phyloP scores from a whole-genome alignment of 176 grass and related monocot species.

The Ensete ventricosum region DNA sequence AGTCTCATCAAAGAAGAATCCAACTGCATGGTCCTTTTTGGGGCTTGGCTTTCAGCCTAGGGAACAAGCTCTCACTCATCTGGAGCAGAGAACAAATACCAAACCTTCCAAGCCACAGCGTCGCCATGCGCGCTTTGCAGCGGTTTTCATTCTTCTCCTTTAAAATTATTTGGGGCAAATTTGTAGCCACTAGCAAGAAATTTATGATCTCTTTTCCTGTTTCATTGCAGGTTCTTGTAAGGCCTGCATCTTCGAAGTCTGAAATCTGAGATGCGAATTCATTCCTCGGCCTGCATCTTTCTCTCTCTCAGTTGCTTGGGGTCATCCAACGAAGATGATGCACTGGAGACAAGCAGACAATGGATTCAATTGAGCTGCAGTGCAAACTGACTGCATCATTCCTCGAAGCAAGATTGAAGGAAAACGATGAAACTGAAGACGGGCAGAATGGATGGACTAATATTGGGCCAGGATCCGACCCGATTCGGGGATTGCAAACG shows the following conservation, averaged over 20 bases:
- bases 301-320: too few species aligned
- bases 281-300: neutral
- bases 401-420: too few species aligned
- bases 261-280: conserved; percentile 37
- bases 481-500: too few species aligned
- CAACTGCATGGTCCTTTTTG: conserved; percentile 53
- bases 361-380: too few species aligned
- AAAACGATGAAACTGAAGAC: too few species aligned
- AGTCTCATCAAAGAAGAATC: conserved; percentile 41
- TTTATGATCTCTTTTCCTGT: neutral
- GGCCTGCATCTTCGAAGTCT: conserved; percentile 24
- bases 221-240: conserved; percentile 38
- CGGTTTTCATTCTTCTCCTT: conserved; percentile 35
- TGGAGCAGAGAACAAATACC: conserved; percentile 28
- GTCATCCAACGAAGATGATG: too few species aligned
- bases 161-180: neutral
- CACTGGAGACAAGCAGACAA: too few species aligned
- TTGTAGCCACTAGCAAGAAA: neutral
- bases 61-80: conserved; percentile 42
- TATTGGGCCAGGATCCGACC: too few species aligned
- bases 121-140: conserved; percentile 46
- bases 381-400: too few species aligned
- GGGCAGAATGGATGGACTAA: too few species aligned
- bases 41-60: conserved; percentile 49
- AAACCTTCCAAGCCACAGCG: conserved; percentile 34